These are phyloP conservation scores for Globisporangium sylvaticum DNA, from an alignment of 352 stramenopile genomes.

Conservation along the genomic window DNA sequence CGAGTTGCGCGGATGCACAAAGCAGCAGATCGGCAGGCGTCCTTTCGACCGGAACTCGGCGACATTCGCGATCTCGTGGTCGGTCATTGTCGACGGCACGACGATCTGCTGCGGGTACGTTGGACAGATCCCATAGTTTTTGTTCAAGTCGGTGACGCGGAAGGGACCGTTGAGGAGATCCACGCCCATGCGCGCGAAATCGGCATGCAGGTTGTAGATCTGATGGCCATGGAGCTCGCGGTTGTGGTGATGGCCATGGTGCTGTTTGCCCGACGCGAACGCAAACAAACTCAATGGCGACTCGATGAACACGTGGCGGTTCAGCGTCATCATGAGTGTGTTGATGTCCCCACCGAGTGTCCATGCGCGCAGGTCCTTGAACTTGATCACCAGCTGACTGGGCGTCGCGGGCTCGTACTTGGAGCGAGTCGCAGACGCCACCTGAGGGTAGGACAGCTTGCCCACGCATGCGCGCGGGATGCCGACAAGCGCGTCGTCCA, in stretches of 20 bases:
- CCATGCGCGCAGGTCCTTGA: constrained; percentile 76
- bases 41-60: constrained; percentile 82
- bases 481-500: constrained; percentile 58
- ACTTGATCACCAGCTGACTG: constrained; percentile 69
- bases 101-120: constrained; percentile 81
- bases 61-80: constrained; percentile 59
- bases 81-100: constrained; percentile 57
- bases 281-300: constrained; percentile 70
- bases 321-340: constrained; percentile 63
- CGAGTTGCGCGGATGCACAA: constrained; percentile 59
- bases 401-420: constrained; percentile 32
- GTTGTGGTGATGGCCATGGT: constrained; percentile 12
- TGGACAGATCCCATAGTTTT: constrained; percentile 61
- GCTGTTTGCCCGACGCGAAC: constrained; percentile 34
- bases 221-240: constrained; percentile 39
- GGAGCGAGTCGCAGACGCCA: constrained; percentile 23
- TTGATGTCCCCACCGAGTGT: constrained; percentile 58
- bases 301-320: constrained; percentile 67
- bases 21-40: constrained; percentile 80
- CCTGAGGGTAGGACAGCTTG: constrained; percentile 71
- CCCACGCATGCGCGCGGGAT: constrained; percentile 59
- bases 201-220: constrained; percentile 59
- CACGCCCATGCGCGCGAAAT: constrained; percentile 78
- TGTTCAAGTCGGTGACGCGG: constrained; percentile 64
- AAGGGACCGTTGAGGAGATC: constrained; percentile 34